Conservation (phyloP, 2,329 filamentous ascomycete genomes). For the Chaetomium sp. region DNA sequence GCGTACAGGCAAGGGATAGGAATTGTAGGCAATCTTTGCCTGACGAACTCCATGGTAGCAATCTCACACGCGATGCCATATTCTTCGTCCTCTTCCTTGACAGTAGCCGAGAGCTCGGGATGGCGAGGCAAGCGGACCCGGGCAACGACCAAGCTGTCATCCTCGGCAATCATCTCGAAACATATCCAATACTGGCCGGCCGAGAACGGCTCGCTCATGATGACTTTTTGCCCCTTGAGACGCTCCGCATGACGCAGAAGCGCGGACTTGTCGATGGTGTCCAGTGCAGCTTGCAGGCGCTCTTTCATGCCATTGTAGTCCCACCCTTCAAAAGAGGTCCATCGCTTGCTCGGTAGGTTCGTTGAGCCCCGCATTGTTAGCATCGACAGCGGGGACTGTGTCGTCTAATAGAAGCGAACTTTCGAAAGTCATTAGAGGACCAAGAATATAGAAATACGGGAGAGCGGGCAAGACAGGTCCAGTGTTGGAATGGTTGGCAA, state of each 20-base stretch:
- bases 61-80: conserved; percentile 20
- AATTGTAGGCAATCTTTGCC: conserved; percentile 9
- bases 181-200: conserved; percentile 27
- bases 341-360: background rate
- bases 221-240: background rate
- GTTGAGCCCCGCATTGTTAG: background rate
- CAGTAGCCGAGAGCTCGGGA: conserved; percentile 10
- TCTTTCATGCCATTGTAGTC: conserved; percentile 3
- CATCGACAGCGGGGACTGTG: no score
- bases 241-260: background rate
- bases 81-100: conserved; percentile 3
- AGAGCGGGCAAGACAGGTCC: no score
- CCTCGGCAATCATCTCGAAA: conserved; percentile 22
- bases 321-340: conserved; percentile 4
- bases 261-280: background rate
- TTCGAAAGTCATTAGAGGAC: no score
- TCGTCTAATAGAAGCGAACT: no score
- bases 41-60: conserved; percentile 19
- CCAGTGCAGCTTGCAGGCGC: background rate
- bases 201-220: conserved; percentile 26
- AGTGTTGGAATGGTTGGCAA: no score
- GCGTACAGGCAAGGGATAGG: conserved; percentile 19
- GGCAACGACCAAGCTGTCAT: conserved; percentile 21
- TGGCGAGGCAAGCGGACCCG: conserved; percentile 23
- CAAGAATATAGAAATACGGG: no score